Conservation (phyloP, 345 rosid species). For the Pseudoturritis turrita region DNA sequence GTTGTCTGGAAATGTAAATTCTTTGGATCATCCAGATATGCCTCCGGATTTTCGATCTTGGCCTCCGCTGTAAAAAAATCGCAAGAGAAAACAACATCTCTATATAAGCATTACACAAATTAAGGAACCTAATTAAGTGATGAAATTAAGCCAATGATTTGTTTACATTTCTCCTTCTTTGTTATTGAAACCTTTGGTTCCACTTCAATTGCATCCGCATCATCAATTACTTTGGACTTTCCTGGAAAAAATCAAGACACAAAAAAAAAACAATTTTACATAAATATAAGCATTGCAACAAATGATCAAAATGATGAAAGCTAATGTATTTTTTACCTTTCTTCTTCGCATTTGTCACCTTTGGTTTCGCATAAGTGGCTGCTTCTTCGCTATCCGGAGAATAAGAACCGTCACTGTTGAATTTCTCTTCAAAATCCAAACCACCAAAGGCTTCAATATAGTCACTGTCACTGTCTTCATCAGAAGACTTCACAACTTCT, state of each 20-base stretch:
- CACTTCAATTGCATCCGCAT: neutral
- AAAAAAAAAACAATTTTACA: neutral
- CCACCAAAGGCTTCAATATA: neutral
- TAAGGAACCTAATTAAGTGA: neutral
- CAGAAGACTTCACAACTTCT: neutral
- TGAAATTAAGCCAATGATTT: neutral
- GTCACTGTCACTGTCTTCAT: neutral
- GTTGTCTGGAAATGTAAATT: slow-evolving; percentile 11
- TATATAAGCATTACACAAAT: neutral
- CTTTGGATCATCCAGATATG: slow-evolving; percentile 20
- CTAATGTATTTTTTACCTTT: neutral
- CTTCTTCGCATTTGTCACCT: neutral
- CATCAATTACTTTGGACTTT: neutral
- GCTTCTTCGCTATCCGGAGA: neutral
- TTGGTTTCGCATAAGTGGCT: neutral
- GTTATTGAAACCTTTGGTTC: neutral
- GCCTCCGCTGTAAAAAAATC: neutral
- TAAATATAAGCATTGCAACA: neutral
- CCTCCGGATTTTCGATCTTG: slow-evolving; percentile 6
- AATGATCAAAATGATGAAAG: slow-evolving; percentile 8
- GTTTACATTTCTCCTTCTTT: slow-evolving; percentile 7
- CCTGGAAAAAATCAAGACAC: neutral
- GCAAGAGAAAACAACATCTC: neutral
- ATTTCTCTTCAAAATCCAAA: neutral
- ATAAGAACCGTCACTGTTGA: slow-evolving; percentile 6